Evolutionary conservation across 306 rosid species (phyloP).

Genomic region (Begonia loranthoides): DNA sequence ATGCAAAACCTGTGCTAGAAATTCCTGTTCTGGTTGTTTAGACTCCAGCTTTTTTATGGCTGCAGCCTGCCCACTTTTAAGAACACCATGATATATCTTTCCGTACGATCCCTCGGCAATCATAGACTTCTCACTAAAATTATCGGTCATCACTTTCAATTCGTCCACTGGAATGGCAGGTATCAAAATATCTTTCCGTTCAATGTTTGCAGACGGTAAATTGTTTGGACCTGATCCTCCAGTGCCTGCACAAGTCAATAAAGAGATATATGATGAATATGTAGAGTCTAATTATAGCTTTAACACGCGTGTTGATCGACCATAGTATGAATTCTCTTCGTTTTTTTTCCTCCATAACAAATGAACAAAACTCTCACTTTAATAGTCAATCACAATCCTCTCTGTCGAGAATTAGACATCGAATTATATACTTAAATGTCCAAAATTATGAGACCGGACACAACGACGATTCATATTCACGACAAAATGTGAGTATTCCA

Average conservation of each 20-base stretch:
- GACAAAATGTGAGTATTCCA: too few relatives aligned
- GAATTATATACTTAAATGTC: too few relatives aligned
- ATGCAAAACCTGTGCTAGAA: constrained; percentile 55
- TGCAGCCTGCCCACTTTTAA: constrained; percentile 39
- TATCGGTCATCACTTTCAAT: constrained; percentile 51
- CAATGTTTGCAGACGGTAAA: constrained; percentile 19
- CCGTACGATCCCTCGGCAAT: constrained; percentile 83
- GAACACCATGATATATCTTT: constrained; percentile 42
- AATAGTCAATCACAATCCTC: too few relatives aligned
- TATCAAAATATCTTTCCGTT: constrained; percentile 58
- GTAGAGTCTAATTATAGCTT: neutral
- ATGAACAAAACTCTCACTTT: too few relatives aligned
- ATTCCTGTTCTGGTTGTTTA: constrained; percentile 58
- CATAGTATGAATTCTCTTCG: too few relatives aligned
- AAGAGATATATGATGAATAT: too few relatives aligned
- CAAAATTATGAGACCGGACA: too few relatives aligned
- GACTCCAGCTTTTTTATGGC: constrained; percentile 68
- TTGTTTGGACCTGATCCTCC: constrained; percentile 8
- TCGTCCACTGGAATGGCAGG: constrained; percentile 55
- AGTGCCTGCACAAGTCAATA: neutral
- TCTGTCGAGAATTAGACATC: too few relatives aligned
- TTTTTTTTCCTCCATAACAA: too few relatives aligned
- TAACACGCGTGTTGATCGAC: too few relatives aligned
- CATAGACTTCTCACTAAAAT: constrained; percentile 43
- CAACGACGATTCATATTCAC: too few relatives aligned